Percentiles rank a stretch among this genome's conserved stretches.
Conservation (phyloP, 345 rosid species). For the Rhodomyrtus tomentosa region DNA sequence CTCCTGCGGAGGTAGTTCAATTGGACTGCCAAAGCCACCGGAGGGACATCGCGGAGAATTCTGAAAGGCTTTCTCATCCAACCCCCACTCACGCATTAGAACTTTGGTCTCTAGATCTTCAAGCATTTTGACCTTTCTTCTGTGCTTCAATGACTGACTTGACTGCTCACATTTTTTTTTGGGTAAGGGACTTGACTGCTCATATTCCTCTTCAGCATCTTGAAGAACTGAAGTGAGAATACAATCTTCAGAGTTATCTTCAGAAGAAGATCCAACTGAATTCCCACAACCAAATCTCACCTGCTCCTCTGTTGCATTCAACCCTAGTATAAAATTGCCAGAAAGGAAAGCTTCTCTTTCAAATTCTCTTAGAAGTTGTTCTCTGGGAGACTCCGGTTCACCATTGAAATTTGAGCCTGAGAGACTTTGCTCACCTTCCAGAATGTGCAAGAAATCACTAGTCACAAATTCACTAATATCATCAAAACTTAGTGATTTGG, state of each 20-base stretch:
- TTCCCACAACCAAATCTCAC: slow-evolving; percentile 7
- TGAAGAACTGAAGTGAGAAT: slow-evolving; percentile 19
- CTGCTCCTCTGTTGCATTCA: slow-evolving; percentile 14
- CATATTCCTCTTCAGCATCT: slow-evolving; percentile 24
- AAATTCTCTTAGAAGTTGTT: slow-evolving; percentile 57
- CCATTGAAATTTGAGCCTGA: slow-evolving; percentile 23
- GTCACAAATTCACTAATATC: slow-evolving; percentile 51
- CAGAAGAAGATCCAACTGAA: slow-evolving; percentile 2
- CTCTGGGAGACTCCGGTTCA: slow-evolving; percentile 77
- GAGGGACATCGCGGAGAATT: slow-evolving; percentile 24
- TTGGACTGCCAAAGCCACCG: slow-evolving; percentile 88
- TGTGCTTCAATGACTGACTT: slow-evolving; percentile 18
- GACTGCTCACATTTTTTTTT: slow-evolving; percentile 15
- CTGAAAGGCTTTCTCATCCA: slow-evolving; percentile 41
- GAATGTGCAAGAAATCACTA: slow-evolving; percentile 57
- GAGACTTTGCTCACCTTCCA: slow-evolving; percentile 35
- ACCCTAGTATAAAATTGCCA: slow-evolving; percentile 25
- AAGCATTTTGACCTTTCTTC: slow-evolving; percentile 41
- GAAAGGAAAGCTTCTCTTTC: slow-evolving; percentile 57
- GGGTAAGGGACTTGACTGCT: slow-evolving; percentile 12
- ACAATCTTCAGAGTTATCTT: slow-evolving; percentile 23
- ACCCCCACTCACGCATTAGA: slow-evolving; percentile 47
- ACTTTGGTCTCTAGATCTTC: slow-evolving; percentile 70
- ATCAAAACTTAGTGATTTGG: slow-evolving; percentile 51
- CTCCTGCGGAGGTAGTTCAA: slow-evolving; percentile 30